Evolutionary conservation across 1,139 yeast genomes (phyloP), one percentile per base, ranked within the genome.

Genomic region (Candida tetrigidarum): DNA sequence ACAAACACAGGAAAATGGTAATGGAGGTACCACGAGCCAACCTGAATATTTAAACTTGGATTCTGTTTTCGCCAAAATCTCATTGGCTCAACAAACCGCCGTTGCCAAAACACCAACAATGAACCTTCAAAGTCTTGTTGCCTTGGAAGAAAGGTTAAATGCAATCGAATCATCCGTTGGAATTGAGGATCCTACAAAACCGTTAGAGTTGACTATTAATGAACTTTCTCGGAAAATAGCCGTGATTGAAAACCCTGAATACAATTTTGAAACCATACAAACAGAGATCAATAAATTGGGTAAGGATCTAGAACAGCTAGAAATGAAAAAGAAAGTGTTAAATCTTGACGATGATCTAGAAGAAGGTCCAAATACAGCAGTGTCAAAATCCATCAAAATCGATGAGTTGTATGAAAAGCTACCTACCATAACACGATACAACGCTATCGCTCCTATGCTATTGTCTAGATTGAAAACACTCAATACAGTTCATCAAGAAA

Each of bases 381-480:
- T 22, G 2, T 39, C 43, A 4, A 43, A 39, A 14, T 12, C 38
- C 2, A 56, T 55, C 3, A 71, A 70, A 50, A 59, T 80, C 22
- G 63, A 68, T 35, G 71, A 67, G 44, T 48, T 82, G 3, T 73
- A 72, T 48, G 54, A 50, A 2, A 63, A 57, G 11, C 57, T 80
- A 20, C 69, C 69, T 1, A 62, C 63, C 1, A 60, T 80, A n/a
- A 71, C 69, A 28, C 54, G 53, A 1, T 60, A 71, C 30, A 63
- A 62, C 14, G 50, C 56, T 6, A 51, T 61, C 2, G 59, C 80
- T 1, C 84, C 85, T 0, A 55, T 62, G 3, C 44, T 81, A 1
- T 44, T 77, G 2, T 54, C 61, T 11, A 59, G 88, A 33, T 60
- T 83, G 26, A 69, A 74, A 47, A 60, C 76, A 0, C 62, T 82